Conservation (phyloP, 106 monocot species). For the Phalaenopsis equestris region DNA sequence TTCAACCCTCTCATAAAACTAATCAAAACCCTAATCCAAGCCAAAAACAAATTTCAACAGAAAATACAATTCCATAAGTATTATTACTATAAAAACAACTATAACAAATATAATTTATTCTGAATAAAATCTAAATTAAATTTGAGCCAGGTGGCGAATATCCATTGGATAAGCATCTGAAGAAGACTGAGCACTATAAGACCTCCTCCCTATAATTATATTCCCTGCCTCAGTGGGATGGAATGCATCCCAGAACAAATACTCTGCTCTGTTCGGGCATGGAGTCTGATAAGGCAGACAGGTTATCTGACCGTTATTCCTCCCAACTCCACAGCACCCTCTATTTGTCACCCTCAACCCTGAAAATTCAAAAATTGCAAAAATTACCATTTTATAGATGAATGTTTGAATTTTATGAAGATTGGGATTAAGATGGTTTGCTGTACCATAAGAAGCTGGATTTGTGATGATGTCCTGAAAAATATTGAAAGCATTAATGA, state of each 20-base stretch:
- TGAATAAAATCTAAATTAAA: slow-evolving; percentile 15
- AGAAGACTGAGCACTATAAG: slow-evolving; percentile 48
- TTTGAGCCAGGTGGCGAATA: slow-evolving; percentile 45
- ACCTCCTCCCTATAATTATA: slow-evolving; percentile 46
- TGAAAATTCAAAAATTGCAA: slow-evolving; percentile 9
- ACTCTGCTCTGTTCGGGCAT: slow-evolving; percentile 45
- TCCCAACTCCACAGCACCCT: slow-evolving; percentile 93
- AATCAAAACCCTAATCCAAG: not conserved
- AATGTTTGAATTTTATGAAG: too few relatives aligned
- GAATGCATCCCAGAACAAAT: slow-evolving; percentile 90
- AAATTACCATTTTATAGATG: too few relatives aligned
- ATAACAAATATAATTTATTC: not conserved
- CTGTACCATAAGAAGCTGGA: slow-evolving; percentile 34
- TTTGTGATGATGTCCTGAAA: slow-evolving; percentile 47
- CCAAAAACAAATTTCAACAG: not conserved
- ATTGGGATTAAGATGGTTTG: not conserved
- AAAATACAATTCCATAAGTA: not conserved
- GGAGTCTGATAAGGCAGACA: slow-evolving; percentile 80
- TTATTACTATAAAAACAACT: not conserved
- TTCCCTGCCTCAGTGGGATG: slow-evolving; percentile 82
- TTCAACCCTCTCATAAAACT: not conserved
- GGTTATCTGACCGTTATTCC: slow-evolving; percentile 86
- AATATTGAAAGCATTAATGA: slow-evolving; percentile 64
- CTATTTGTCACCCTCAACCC: slow-evolving; percentile 57
- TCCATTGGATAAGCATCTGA: slow-evolving; percentile 63